A percentile compares a stretch with the other conserved stretches of the same genome.
These are phyloP conservation scores for Amphirosellinia nigrospora DNA, from an alignment of 495 filamentous ascomycete genomes.

Conservation along the genomic window DNA sequence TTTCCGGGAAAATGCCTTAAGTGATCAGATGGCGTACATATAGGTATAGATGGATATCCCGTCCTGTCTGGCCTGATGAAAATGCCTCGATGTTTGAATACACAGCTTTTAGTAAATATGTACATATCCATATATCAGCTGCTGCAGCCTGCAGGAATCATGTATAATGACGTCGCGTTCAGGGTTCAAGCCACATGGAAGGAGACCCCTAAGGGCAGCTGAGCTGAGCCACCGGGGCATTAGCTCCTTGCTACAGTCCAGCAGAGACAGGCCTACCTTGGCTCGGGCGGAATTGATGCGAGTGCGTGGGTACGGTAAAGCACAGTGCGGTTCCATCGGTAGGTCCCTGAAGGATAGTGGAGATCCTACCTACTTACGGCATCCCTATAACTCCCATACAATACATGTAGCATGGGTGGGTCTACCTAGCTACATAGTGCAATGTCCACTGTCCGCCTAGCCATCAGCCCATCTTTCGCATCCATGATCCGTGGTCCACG, in stretches of 20 bases:
- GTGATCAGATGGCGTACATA: no score
- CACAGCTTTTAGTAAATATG: background rate
- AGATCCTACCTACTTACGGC: background rate
- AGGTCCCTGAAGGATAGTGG: background rate
- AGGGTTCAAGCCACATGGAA: slow-evolving; percentile 6
- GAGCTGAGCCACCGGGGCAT: slow-evolving; percentile 3
- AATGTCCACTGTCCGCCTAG: background rate
- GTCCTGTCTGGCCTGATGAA: no score
- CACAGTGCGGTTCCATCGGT: background rate
- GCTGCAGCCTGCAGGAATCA: background rate
- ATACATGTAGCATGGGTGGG: background rate
- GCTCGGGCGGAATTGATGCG: slow-evolving; percentile 2
- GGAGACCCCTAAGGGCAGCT: background rate
- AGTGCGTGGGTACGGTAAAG: background rate
- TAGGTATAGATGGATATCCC: no score
- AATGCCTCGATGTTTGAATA: background rate
- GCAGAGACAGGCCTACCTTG: background rate
- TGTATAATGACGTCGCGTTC: background rate
- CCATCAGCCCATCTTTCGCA: no score
- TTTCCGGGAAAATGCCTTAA: no score
- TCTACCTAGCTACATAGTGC: background rate
- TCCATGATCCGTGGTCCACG: background rate
- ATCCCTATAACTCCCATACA: background rate
- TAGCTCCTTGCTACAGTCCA: background rate
- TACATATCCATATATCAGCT: no score